Evolutionary conservation across 2,329 filamentous ascomycete genomes (phyloP), one percentile per base, ranked within the genome.

Genomic region (Aureobasidium sp.): DNA sequence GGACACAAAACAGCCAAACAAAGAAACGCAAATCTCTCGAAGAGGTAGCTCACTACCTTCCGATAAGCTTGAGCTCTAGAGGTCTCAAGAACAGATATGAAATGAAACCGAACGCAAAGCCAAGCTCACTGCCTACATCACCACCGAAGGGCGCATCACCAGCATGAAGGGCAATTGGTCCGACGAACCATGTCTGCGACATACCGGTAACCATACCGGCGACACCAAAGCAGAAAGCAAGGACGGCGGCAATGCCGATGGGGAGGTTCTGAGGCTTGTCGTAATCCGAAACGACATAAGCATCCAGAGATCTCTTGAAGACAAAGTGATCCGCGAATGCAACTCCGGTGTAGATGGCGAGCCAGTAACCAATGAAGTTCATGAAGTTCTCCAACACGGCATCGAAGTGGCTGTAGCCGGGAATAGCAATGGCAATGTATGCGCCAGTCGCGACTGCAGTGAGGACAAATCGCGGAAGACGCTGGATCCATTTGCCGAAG

Each of bases 311-410:
- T 27, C 82, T 80, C 68, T 83, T 84, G 78, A 87, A 90, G 70
- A 88, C 68, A 68, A 89, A 82, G 74, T 90, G 87, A 61, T 90
- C 87, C 1, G 80, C 76, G 20, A 90, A 71, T 0, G 82, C 78
- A 65, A 90, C 83, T 51, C 82, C 86, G 66, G 84, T 82, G 75
- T 90, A 91, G 68, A 90, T 88, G 52, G 87, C 84, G 1, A 90
- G 79, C 87, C 88, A 91, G 77, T 90, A 91, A 2, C 83, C 83
- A 68, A 74, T 69, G 64, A 69, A 73, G 65, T 68, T 70, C 84
- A 90, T 88, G 53, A 57, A 57, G 73, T 88, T 87, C 70, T 87
- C 81, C 15, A 90, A 78, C 3, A 87, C 81, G 7, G 72, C 70
- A 66, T 85, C 83, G 71, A 90, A 90, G 69, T 86, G 78, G 5